Evolutionary conservation across 139 green algal species (phyloP).

Genomic region (Closterium sp.): DNA sequence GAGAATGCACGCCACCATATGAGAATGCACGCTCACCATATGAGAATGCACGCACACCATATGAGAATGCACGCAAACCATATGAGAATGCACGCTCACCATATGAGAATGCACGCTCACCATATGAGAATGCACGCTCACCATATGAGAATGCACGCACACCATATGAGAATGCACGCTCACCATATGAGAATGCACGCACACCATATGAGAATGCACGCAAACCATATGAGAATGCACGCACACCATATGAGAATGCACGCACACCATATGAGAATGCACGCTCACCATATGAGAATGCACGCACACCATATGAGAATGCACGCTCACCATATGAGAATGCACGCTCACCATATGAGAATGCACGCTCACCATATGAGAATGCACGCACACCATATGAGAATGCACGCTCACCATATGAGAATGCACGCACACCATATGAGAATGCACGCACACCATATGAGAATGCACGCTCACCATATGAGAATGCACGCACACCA

Average conservation of each 20-base stretch:
- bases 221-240: no score
- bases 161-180: neutral
- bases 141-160: neutral
- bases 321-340: neutral
- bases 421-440: neutral
- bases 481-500: neutral
- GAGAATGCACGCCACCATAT: neutral
- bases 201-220: neutral
- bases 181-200: neutral
- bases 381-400: neutral
- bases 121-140: neutral
- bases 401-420: neutral
- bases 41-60: neutral
- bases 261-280: neutral
- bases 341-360: neutral
- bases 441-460: neutral
- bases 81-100: no score
- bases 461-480: neutral
- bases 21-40: neutral
- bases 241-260: neutral
- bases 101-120: neutral
- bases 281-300: neutral
- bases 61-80: neutral
- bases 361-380: neutral
- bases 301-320: neutral